These are phyloP conservation scores for Breviolum minutum DNA, from an alignment of 73 alveolate species.

Conservation along the genomic window DNA sequence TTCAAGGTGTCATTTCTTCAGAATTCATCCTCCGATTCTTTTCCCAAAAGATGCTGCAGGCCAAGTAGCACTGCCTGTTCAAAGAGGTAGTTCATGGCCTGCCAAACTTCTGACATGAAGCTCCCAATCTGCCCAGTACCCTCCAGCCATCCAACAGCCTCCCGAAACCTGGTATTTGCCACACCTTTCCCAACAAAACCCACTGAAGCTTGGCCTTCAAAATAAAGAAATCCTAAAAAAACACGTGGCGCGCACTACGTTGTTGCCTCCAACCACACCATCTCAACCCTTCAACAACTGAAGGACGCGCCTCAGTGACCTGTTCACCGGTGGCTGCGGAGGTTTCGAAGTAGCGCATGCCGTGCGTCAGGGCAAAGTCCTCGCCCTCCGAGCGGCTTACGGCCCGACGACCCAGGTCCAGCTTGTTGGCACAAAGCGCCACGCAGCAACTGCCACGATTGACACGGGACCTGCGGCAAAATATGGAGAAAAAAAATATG, in stretches of 20 bases:
- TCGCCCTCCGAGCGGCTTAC: constrained; percentile 89
- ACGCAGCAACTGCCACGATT: constrained; percentile 22
- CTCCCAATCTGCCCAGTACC: too few species aligned
- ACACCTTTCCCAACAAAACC: background rate
- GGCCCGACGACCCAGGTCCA: constrained; percentile 89
- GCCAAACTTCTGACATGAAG: background rate
- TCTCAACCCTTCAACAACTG: background rate
- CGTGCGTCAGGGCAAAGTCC: constrained; percentile 68
- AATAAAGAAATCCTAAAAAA: background rate
- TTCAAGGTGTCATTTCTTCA: too few species aligned
- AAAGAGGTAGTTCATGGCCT: constrained; percentile 78
- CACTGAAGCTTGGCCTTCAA: background rate
- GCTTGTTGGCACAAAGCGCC: constrained; percentile 93
- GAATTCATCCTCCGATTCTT: too few species aligned
- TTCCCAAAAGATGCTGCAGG: background rate
- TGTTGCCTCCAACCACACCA: background rate
- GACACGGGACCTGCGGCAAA: constrained; percentile 15
- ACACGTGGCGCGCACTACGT: background rate
- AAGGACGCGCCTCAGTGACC: constrained; percentile 97
- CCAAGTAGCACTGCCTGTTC: constrained; percentile 90
- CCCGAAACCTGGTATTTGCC: background rate
- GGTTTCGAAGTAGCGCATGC: constrained; percentile 98
- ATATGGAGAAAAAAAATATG: too few species aligned
- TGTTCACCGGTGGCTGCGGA: constrained; percentile 98
- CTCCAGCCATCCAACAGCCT: too few species aligned